phyloP scores from a whole-genome alignment of 2,329 filamentous ascomycete genomes.

The Calonectria pseudoturangicola region DNA sequence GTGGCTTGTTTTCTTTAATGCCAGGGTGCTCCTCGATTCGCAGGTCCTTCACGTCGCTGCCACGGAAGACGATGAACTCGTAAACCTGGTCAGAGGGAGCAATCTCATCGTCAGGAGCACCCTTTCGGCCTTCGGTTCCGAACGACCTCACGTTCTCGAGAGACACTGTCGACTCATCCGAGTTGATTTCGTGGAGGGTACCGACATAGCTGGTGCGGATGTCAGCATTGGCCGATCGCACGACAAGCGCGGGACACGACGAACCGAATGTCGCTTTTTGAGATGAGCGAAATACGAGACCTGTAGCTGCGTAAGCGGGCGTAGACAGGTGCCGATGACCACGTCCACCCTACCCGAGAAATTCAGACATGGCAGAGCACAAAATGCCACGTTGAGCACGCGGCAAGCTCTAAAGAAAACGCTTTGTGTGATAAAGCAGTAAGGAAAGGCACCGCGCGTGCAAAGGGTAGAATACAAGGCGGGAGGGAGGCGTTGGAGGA shows the following conservation, averaged over 20 bases:
- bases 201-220: slow-evolving; percentile 86
- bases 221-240: slow-evolving; percentile 57
- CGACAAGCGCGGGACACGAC: slow-evolving; percentile 56
- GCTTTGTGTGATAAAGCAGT: slow-evolving; percentile 48
- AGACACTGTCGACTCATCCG: slow-evolving; percentile 95
- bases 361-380: slow-evolving; percentile 73
- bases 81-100: slow-evolving; percentile 90
- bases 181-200: slow-evolving; percentile 97
- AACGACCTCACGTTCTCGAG: slow-evolving; percentile 96
- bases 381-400: slow-evolving; percentile 65
- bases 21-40: slow-evolving; percentile 90
- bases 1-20: slow-evolving; percentile 83
- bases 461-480: slow-evolving; percentile 43
- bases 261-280: slow-evolving; percentile 97
- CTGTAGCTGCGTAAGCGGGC: slow-evolving; percentile 68
- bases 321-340: slow-evolving; percentile 54
- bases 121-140: slow-evolving; percentile 93
- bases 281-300: slow-evolving; percentile 96
- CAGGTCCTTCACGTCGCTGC: slow-evolving; percentile 98
- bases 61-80: slow-evolving; percentile 98
- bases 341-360: slow-evolving; percentile 71
- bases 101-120: slow-evolving; percentile 87
- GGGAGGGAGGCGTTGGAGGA: slow-evolving; percentile 43
- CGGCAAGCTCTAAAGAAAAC: slow-evolving; percentile 57
- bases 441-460: slow-evolving; percentile 45